Conservation (phyloP, 208 protist genomes). For the Trypanosomatidae sp. region DNA sequence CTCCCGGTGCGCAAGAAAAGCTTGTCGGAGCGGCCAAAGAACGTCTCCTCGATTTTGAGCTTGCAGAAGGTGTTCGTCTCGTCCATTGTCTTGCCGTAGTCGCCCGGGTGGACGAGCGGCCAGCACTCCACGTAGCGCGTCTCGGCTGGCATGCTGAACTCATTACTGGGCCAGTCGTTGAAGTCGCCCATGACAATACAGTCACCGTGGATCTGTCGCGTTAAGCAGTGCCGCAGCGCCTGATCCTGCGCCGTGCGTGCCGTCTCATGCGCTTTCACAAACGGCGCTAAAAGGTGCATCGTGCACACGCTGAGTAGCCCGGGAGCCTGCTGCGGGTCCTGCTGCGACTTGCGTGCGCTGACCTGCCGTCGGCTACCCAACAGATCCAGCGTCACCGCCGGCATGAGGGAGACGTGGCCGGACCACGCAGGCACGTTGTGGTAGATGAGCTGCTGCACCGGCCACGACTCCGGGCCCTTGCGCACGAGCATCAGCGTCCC, state of each 20-base stretch:
- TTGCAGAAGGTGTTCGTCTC: conserved; percentile 91
- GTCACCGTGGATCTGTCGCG: conserved; percentile 53
- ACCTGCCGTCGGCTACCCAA: neutral
- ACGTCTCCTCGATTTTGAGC: conserved; percentile 91
- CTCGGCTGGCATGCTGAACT: conserved; percentile 81
- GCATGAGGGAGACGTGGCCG: conserved; percentile 87
- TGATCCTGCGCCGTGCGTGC: conserved; percentile 78
- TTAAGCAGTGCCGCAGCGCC: conserved; percentile 55
- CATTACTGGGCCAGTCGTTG: conserved; percentile 89
- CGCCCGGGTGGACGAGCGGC: conserved; percentile 62
- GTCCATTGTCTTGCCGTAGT: conserved; percentile 89
- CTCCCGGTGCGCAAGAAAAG: conserved; percentile 85
- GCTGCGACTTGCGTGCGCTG: neutral
- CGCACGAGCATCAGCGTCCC: conserved; percentile 83
- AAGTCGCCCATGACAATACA: conserved; percentile 89
- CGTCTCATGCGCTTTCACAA: conserved; percentile 65
- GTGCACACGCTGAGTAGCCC: conserved; percentile 19
- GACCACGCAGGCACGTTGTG: conserved; percentile 88
- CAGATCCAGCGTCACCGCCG: conserved; percentile 54
- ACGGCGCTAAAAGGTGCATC: conserved; percentile 82
- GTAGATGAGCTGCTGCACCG: conserved; percentile 54
- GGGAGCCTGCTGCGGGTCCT: neutral
- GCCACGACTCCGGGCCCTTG: conserved; percentile 32
- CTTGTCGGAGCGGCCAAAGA: conserved; percentile 90
- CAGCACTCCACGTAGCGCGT: conserved; percentile 82